Base-by-base conservation (phyloP, 768 basidiomycete species). In the Brasilioporus rufonigricans region DNA sequence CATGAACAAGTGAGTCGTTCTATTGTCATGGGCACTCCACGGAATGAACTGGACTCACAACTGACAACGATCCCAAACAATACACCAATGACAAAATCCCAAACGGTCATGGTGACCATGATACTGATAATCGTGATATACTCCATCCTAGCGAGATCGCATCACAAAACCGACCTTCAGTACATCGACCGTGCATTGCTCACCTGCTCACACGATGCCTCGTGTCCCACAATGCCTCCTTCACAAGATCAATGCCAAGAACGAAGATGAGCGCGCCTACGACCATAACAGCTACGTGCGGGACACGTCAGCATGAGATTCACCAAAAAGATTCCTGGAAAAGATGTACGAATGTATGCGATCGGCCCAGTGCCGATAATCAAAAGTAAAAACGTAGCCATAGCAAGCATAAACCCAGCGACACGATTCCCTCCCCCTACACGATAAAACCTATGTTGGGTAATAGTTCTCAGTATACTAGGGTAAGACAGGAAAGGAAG, bases 191-290 rank as follows among this genome's bases (percentile, higher is more conserved):
- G 44, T n/a, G 24, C 8, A 18, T 23, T 44, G 74, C 81, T 57
- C 69, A 89, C 79, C 80, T 76, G 77, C 85, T 93, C 21, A 92
- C 92, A 16, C 94, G 85, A 71, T 91, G 82, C 44, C 92, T 76
- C 11, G 95, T 95, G 72, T 99, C 96, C 95, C 95, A 98, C 10
- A 98, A 68, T 0, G 97, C 95, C 71, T 98, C 96, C 64, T 95
- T 96, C 38, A 93, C 84, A 36, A 99, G 83, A 61, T 98, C 96
- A 48, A 98, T 82, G 0, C 95, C 97, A 32, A 98, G 80, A 10
- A 97, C 93, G 61, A 93, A 95, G 58, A 98, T 98, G 52, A 99
- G 77, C 2, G 93, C 86, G 1, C 87, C 86, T 14, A 98, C 93
- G 5, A 96, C 86, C 83, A 92, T 86, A 29, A 98, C 87, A 53